Percentiles rank a stretch among this genome's conserved stretches.
Conservation (phyloP, 139 green algal species). For the Klebsormidium nitens region DNA sequence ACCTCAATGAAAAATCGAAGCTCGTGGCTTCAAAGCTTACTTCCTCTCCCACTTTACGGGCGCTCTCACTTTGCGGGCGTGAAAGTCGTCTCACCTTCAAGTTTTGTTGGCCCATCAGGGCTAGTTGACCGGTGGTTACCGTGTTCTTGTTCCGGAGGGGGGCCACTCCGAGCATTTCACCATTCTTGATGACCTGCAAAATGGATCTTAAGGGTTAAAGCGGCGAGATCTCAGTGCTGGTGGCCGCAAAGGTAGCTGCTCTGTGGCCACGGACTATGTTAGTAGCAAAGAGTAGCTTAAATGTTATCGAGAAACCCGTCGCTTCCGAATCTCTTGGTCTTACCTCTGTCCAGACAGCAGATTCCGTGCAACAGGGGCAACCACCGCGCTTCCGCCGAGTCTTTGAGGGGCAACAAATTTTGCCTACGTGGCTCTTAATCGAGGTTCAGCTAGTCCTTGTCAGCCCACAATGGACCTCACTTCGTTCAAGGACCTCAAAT, state of each 20-base stretch:
- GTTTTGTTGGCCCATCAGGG: slow-evolving; percentile 59
- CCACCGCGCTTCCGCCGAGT: too few relatives aligned
- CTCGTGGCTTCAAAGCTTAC: background rate
- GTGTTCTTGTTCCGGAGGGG: slow-evolving; percentile 63
- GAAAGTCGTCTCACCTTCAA: slow-evolving; percentile 20
- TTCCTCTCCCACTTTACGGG: too few relatives aligned
- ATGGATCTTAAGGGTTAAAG: background rate
- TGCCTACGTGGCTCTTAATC: too few relatives aligned
- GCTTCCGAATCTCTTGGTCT: background rate
- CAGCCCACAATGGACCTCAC: too few relatives aligned
- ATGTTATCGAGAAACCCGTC: background rate
- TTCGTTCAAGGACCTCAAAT: background rate
- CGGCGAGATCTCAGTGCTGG: background rate
- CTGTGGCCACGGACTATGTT: background rate
- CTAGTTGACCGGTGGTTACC: slow-evolving; percentile 56
- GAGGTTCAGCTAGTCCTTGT: too few relatives aligned
- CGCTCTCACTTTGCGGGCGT: too few relatives aligned
- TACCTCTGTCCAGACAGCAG: too few relatives aligned
- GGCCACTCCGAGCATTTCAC: slow-evolving; percentile 87
- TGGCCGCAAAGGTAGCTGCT: background rate
- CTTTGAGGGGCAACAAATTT: too few relatives aligned
- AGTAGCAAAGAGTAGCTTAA: background rate
- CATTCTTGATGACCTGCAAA: slow-evolving; percentile 89
- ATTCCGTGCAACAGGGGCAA: too few relatives aligned
- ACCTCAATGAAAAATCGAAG: too few relatives aligned